phyloP scores from a whole-genome alignment of 495 filamentous ascomycete species.

The Penicillium longicatenatum region DNA sequence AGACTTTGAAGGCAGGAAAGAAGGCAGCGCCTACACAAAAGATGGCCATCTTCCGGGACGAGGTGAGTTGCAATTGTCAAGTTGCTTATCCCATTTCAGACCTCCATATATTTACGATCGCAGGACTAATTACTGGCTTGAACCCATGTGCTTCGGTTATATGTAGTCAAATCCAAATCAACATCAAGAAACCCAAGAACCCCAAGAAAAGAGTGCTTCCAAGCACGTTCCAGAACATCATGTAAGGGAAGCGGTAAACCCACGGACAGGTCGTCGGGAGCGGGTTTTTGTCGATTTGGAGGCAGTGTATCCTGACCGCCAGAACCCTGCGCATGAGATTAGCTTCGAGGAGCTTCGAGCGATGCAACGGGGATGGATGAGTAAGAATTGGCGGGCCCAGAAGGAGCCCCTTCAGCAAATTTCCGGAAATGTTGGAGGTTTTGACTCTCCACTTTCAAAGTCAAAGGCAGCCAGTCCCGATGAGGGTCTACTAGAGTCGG shows the following conservation, averaged over 20 bases:
- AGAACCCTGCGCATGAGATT: slow-evolving; percentile 67
- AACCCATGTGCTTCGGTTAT: slow-evolving; percentile 56
- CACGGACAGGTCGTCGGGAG: slow-evolving; percentile 75
- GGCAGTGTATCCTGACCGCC: slow-evolving; percentile 75
- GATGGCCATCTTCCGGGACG: slow-evolving; percentile 91
- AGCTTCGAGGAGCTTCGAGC: slow-evolving; percentile 93
- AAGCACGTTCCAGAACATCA: slow-evolving; percentile 49
- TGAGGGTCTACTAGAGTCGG: slow-evolving; percentile 27
- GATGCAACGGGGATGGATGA: slow-evolving; percentile 73
- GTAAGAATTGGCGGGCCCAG: slow-evolving; percentile 61
- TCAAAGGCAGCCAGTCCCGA: slow-evolving; percentile 13
- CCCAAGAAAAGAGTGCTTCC: slow-evolving; percentile 26
- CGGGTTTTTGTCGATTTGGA: slow-evolving; percentile 84
- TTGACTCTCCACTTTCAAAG: slow-evolving; percentile 18
- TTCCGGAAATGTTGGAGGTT: slow-evolving; percentile 35
- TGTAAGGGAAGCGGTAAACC: slow-evolving; percentile 74
- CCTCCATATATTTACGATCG: slow-evolving; percentile 81
- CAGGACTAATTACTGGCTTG: slow-evolving; percentile 89
- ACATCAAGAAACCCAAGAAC: slow-evolving; percentile 37
- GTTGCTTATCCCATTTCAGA: slow-evolving; percentile 38
- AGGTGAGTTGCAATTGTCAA: slow-evolving; percentile 66
- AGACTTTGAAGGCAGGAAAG: slow-evolving; percentile 84
- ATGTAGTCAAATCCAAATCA: slow-evolving; percentile 59
- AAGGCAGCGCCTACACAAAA: slow-evolving; percentile 74
- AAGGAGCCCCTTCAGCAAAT: slow-evolving; percentile 44